Base-by-base conservation (phyloP, 2,329 filamentous ascomycete species). In the Escovopsis sp. region DNA sequence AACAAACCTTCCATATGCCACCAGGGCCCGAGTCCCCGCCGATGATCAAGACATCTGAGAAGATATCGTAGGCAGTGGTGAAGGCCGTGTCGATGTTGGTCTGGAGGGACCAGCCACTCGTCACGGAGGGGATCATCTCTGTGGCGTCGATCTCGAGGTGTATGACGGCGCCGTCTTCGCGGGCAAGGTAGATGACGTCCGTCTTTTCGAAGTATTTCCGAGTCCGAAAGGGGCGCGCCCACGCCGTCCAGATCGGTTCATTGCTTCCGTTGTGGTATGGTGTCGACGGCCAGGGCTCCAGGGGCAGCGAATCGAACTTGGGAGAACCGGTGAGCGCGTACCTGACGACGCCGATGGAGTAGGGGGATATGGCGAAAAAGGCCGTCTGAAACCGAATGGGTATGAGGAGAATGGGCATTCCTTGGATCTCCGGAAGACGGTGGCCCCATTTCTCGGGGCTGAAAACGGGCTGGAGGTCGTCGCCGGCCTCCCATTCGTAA, bases 31-130 rank as follows among this genome's bases (percentile, higher is more conserved):
- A 79, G 43, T 82, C 77, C 1, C 88, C 86, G 4, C 80, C 81
- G 33, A 80, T 73, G 26, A 92, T 69, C 32, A 94, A 61, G n/a
- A 92, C 68, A 52, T 94, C 87, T 3, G 76, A 75, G 39, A 71
- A 74, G 26, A 67, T 61, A 42, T 73, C 70, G 33, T 71, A 74
- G n/a, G 82, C 65, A 35, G 76, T 81, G 35, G 85, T 79, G 52
- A 96, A 92, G 3, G 85, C 85, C 3, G 71, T 76, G 39, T 85
- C 80, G 32, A 93, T 79, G 40, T 81, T 83, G 47, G 79, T 80
- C 35, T 66, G 43, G 83, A 74, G 34, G 19, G 68, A 66, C 7
- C 80, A 79, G 38, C 83, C 65, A 36, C 69, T 64, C 31, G 68
- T 65, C 36, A 68, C 62, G 28, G 66, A 63, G 35, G 68, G 63